Conservation (phyloP, 805 yeast species). For the Nakazawaea sp. region DNA sequence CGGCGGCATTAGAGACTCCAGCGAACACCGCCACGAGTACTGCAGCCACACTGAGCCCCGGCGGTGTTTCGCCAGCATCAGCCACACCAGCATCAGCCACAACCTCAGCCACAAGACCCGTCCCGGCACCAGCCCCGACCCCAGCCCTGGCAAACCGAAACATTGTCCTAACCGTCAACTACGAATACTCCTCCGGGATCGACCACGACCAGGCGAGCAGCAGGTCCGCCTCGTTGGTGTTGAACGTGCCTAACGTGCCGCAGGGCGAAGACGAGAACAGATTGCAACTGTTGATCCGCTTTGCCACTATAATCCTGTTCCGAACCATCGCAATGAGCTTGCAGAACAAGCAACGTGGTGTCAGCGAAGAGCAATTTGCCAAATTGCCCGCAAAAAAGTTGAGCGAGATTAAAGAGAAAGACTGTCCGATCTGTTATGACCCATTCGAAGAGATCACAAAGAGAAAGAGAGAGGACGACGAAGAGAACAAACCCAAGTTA, state of each 20-base stretch:
- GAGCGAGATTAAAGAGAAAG: constrained; percentile 24
- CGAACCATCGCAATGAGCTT: constrained; percentile 46
- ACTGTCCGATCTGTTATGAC: constrained; percentile 66
- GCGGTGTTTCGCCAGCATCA: background rate
- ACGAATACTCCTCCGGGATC: constrained; percentile 20
- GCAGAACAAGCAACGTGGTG: constrained; percentile 42
- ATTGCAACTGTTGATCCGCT: constrained; percentile 50
- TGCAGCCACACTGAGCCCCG: background rate
- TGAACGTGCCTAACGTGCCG: constrained; percentile 64
- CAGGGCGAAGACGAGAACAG: constrained; percentile 52
- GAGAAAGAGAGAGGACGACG: constrained; percentile 8
- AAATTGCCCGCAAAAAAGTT: constrained; percentile 33
- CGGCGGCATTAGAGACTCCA: too few species aligned
- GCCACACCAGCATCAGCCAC: background rate
- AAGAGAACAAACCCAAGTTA: constrained; percentile 2
- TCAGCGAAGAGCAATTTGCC: constrained; percentile 45
- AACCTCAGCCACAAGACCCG: background rate
- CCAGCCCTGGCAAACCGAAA: constrained; percentile 20
- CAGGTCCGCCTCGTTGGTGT: constrained; percentile 50
- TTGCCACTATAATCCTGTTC: constrained; percentile 68
- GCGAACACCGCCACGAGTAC: background rate
- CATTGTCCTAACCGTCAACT: constrained; percentile 33
- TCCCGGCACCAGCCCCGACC: background rate
- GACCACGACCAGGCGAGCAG: constrained; percentile 13
- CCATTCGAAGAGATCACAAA: constrained; percentile 26